phyloP scores from a whole-genome alignment of 2,329 filamentous ascomycete genomes.

The Ophidiomyces ophidiicola region DNA sequence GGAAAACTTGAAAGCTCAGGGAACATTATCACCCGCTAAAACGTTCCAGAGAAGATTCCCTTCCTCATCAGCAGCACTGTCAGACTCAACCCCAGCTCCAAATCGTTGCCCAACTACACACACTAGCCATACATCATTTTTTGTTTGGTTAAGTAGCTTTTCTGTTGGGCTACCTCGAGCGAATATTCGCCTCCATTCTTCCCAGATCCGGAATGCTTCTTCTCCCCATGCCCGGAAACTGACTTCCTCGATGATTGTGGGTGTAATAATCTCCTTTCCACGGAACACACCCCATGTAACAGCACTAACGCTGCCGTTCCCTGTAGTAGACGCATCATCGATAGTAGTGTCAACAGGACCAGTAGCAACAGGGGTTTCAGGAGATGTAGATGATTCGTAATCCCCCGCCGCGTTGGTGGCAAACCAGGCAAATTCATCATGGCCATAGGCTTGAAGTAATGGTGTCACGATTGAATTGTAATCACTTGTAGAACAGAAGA shows the following conservation, averaged over 20 bases:
- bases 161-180: slow-evolving; percentile 59
- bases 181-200: slow-evolving; percentile 85
- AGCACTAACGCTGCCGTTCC: slow-evolving; percentile 60
- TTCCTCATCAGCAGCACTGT: slow-evolving; percentile 30
- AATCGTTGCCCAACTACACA: slow-evolving; percentile 48
- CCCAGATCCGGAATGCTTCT: slow-evolving; percentile 92
- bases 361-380: slow-evolving; percentile 20
- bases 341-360: slow-evolving; percentile 14
- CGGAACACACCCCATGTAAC: slow-evolving; percentile 96
- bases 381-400: slow-evolving; percentile 51
- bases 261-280: slow-evolving; percentile 89
- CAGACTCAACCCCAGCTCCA: slow-evolving; percentile 30
- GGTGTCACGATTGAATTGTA: slow-evolving; percentile 53
- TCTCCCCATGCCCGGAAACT: slow-evolving; percentile 90
- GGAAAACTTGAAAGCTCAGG: neutral
- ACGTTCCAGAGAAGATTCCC: slow-evolving; percentile 31
- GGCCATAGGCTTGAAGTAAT: slow-evolving; percentile 47
- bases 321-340: slow-evolving; percentile 35
- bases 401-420: slow-evolving; percentile 68
- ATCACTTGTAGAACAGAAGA: slow-evolving; percentile 68
- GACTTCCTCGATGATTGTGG: slow-evolving; percentile 91
- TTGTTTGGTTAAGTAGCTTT: slow-evolving; percentile 54
- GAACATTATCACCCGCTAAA: slow-evolving; percentile 21
- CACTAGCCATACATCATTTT: slow-evolving; percentile 70
- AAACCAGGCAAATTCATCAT: slow-evolving; percentile 70